A percentile compares a stretch with the other conserved stretches of the same genome.
Conservation (phyloP, 1,284 basidiomycete species). For the Tilletia horrida region DNA sequence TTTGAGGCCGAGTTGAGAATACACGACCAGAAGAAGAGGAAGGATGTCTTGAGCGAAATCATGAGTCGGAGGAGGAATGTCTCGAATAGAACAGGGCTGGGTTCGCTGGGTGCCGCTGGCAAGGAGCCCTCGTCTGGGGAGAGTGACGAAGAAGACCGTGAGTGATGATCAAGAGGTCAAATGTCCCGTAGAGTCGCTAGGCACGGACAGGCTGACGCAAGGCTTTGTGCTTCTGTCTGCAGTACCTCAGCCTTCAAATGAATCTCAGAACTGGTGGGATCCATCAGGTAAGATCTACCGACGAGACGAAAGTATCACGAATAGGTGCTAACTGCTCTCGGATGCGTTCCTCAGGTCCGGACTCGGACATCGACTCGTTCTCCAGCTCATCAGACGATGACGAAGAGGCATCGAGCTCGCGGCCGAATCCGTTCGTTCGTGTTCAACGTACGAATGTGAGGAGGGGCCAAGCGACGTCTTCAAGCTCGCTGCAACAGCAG, state of each 20-base stretch:
- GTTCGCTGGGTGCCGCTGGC: background rate
- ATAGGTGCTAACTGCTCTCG: background rate
- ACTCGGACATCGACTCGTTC: slow-evolving; percentile 6
- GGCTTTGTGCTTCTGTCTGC: background rate
- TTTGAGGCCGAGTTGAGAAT: slow-evolving; percentile 74
- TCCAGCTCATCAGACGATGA: background rate
- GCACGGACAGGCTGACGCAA: background rate
- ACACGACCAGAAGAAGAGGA: slow-evolving; percentile 63
- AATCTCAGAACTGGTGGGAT: slow-evolving; percentile 10
- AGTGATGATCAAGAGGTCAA: slow-evolving; percentile 1
- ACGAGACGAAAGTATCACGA: background rate
- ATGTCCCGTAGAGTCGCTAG: background rate
- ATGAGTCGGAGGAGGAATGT: slow-evolving; percentile 21
- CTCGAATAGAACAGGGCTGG: background rate
- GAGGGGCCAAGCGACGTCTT: background rate
- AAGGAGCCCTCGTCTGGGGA: slow-evolving; percentile 17
- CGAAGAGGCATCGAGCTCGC: background rate
- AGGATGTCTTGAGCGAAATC: slow-evolving; percentile 13
- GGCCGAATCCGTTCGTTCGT: background rate
- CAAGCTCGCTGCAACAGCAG: background rate
- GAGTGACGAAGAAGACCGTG: slow-evolving; percentile 17
- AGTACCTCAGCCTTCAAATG: slow-evolving; percentile 7
- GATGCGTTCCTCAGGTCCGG: background rate
- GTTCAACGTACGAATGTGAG: background rate
- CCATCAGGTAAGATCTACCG: background rate